These are phyloP conservation scores for Colletotrichum musae DNA, from an alignment of 2,329 filamentous ascomycete genomes.

Conservation along the genomic window DNA sequence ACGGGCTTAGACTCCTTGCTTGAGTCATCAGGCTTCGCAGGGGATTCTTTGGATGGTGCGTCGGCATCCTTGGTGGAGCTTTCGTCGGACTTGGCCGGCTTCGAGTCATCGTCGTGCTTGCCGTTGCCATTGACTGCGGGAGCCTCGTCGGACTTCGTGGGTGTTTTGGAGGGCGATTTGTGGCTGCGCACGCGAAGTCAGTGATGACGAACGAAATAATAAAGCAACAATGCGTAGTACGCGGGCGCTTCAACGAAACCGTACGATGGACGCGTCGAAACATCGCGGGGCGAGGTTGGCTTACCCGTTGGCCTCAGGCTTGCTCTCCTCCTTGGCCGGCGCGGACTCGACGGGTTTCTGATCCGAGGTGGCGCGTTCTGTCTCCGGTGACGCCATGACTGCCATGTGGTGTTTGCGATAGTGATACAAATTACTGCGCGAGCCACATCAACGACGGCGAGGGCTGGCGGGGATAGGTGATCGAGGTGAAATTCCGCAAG, in stretches of 20 bases:
- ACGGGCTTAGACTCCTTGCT: slow-evolving; percentile 11
- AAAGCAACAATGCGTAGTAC: not conserved
- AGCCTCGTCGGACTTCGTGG: slow-evolving; percentile 41
- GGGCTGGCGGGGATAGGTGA: slow-evolving; percentile 12
- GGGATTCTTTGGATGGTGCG: slow-evolving; percentile 15
- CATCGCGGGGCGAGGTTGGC: slow-evolving; percentile 42
- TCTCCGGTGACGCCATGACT: slow-evolving; percentile 67
- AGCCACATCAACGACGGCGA: slow-evolving; percentile 53
- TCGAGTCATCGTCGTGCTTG: slow-evolving; percentile 42
- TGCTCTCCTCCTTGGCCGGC: slow-evolving; percentile 50
- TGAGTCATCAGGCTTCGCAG: slow-evolving; percentile 17
- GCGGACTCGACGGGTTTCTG: slow-evolving; percentile 60
- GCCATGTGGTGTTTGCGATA: slow-evolving; percentile 58
- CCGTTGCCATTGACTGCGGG: slow-evolving; percentile 46
- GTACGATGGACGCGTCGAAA: not conserved
- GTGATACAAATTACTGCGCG: slow-evolving; percentile 46
- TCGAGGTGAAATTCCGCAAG: not conserved
- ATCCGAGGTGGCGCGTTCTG: slow-evolving; percentile 59
- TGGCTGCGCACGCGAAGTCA: slow-evolving; percentile 44
- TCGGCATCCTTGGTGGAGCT: slow-evolving; percentile 23
- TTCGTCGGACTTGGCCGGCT: slow-evolving; percentile 26
- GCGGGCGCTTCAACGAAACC: too few species aligned
- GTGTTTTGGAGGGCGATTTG: slow-evolving; percentile 45
- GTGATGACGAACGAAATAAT: not conserved
- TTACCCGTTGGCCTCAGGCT: slow-evolving; percentile 56